These are phyloP conservation scores for Zygnema circumcarinatum DNA, from an alignment of 139 green algal species.

Conservation along the genomic window DNA sequence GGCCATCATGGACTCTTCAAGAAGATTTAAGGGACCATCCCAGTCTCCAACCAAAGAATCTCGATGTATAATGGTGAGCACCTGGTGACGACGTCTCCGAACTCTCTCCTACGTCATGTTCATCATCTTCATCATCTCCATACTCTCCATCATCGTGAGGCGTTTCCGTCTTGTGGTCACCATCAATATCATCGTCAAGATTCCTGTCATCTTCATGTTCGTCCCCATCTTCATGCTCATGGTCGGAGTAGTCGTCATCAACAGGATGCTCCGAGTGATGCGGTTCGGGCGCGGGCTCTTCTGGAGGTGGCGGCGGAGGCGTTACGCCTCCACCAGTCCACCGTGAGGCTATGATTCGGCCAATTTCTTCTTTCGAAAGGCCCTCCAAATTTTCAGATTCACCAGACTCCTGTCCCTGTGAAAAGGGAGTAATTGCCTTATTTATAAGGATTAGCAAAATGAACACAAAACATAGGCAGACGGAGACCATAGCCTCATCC, in stretches of 20 bases:
- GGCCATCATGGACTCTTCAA: too few relatives aligned
- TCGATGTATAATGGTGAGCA: too few relatives aligned
- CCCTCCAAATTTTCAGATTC: conserved; percentile 55
- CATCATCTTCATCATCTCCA: conserved; percentile 13
- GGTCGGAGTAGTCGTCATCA: background rate
- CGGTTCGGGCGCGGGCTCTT: background rate
- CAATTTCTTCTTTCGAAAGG: conserved; percentile 64
- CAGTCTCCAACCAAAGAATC: too few relatives aligned
- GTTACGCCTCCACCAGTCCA: conserved; percentile 61
- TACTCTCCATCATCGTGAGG: conserved; percentile 5
- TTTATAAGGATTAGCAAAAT: too few relatives aligned
- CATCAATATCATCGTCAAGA: conserved; percentile 6
- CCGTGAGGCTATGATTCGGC: conserved; percentile 58
- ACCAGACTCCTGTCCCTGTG: conserved; percentile 45
- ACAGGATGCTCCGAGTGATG: background rate
- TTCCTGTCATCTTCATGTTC: background rate
- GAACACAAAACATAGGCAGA: too few relatives aligned
- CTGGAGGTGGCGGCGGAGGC: background rate
- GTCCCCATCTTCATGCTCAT: background rate
- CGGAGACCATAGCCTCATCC: too few relatives aligned
- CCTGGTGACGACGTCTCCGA: too few relatives aligned
- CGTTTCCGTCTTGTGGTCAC: background rate
- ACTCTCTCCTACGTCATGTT: conserved; percentile 61
- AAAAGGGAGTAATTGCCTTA: too few relatives aligned
- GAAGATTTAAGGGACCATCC: too few relatives aligned